Base-by-base conservation (phyloP, 2,329 filamentous ascomycete species). In the Calonectria pauciramosa region DNA sequence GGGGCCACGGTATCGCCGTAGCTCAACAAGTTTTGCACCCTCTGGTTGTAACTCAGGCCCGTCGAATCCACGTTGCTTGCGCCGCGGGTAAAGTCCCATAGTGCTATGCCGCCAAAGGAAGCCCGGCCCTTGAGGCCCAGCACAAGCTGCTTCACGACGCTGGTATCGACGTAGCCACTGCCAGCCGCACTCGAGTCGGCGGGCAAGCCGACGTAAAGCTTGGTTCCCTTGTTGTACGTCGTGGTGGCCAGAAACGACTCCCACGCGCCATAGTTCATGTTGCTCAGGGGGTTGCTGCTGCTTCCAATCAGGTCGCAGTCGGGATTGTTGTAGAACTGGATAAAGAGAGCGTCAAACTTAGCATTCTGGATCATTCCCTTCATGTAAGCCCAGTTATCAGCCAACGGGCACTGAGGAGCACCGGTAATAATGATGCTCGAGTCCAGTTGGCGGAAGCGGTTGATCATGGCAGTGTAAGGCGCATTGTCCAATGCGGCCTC, bases 321-420 rank as follows among this genome's bases (percentile, higher is more conserved):
- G 0, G 78, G 77, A 79, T 89, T 89, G 83, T 89, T 88, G 83
- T 88, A 89, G 81, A 89, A 89, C 82, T 89, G 88, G 66, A 89
- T 80, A 79, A 87, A 88, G 51, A 87, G 81, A 18, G 85, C 83
- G 32, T 87, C 86, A 75, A 89, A 86, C 56, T 84, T 80, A 52
- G 85, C 82, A 68, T 85, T 79, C 14, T 85, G 81, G 49, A 89
- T 85, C 75, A 88, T 80, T 8, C 83, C 80, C 68, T 83, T 80
- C 80, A 87, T 82, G 68, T 83, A 77, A 67, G 84, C 84, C 60
- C 76, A 82, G 1, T 59, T 11, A 6, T 77, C 32, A 11, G 71
- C 64, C 36, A 82, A 82, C 28, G 84, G 84, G 78, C 88, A 89
- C 76, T 89, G 86, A 28, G 88, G 88, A 34, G 87, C 86, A 71